Evolutionary conservation across 352 stramenopile species (phyloP).

Genomic region (Elongisporangium undulatum): DNA sequence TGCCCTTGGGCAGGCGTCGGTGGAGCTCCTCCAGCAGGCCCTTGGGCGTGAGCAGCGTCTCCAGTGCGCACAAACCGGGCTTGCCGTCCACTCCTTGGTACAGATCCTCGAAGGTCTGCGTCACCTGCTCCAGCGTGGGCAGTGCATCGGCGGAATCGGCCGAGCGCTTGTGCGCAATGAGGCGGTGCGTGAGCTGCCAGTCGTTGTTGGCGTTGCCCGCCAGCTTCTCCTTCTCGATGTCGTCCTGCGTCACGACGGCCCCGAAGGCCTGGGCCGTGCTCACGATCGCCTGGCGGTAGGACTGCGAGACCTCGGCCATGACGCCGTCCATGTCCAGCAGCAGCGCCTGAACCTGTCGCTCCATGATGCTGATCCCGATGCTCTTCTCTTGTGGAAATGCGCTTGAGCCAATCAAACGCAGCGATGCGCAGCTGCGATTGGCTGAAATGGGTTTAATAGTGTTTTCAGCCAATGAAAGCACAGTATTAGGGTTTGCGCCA

Average conservation of each 20-base stretch:
- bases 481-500: not conserved
- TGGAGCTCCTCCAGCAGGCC: slow-evolving; percentile 80
- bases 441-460: not conserved
- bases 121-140: slow-evolving; percentile 90
- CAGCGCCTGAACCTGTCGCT: slow-evolving; percentile 52
- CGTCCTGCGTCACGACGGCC: slow-evolving; percentile 77
- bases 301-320: slow-evolving; percentile 93
- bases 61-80: slow-evolving; percentile 83
- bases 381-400: not conserved
- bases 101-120: slow-evolving; percentile 91
- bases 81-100: slow-evolving; percentile 88
- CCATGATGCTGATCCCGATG: slow-evolving; percentile 11
- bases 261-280: slow-evolving; percentile 85
- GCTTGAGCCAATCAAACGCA: not conserved
- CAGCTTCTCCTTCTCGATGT: slow-evolving; percentile 91
- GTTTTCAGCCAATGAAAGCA: not conserved
- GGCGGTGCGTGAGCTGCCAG: slow-evolving; percentile 93
- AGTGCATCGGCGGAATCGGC: slow-evolving; percentile 4
- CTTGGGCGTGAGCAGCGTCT: slow-evolving; percentile 90
- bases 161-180: slow-evolving; percentile 54
- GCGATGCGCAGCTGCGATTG: not conserved
- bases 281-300: slow-evolving; percentile 92
- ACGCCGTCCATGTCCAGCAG: slow-evolving; percentile 98
- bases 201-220: slow-evolving; percentile 97
- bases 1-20: slow-evolving; percentile 75